A percentile compares a stretch with the other conserved stretches of the same genome.
Evolutionary conservation across 441 rosid species (phyloP).

Genomic region (Isatis lusitanica): DNA sequence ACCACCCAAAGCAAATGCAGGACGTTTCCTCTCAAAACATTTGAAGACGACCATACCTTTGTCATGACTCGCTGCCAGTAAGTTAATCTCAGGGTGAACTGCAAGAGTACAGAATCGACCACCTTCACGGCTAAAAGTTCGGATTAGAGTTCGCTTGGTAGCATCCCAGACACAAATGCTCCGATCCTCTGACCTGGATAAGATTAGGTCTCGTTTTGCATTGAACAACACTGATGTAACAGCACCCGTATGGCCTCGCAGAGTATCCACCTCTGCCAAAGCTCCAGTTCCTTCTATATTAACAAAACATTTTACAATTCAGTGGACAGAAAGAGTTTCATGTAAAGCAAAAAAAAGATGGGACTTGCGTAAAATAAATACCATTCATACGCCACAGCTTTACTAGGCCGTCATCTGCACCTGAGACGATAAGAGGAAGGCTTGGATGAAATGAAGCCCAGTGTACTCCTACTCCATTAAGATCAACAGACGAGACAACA

Average conservation of each 20-base stretch:
- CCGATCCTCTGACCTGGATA: conserved; percentile 87
- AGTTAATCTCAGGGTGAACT: conserved; percentile 85
- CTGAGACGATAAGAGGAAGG: conserved; percentile 84
- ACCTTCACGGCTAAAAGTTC: conserved; percentile 85
- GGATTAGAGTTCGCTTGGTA: conserved; percentile 80
- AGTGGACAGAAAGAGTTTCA: too few relatives aligned
- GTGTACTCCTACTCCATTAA: conserved; percentile 14
- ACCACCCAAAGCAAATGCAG: conserved; percentile 87
- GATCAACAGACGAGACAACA: too few relatives aligned
- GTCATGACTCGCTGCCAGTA: conserved; percentile 93
- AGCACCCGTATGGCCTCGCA: conserved; percentile 87
- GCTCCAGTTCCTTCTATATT: conserved; percentile 74
- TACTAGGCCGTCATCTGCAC: conserved; percentile 92
- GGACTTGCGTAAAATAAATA: not conserved
- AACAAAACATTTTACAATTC: not conserved
- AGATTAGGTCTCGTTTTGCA: conserved; percentile 84
- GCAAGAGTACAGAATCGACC: conserved; percentile 88
- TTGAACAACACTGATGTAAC: conserved; percentile 91
- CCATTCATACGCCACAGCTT: conserved; percentile 89
- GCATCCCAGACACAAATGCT: conserved; percentile 94
- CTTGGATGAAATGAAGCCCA: conserved; percentile 81
- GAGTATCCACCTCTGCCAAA: conserved; percentile 92
- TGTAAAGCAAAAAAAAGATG: too few relatives aligned
- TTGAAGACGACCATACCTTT: conserved; percentile 94
- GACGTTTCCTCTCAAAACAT: conserved; percentile 85